Evolutionary conservation across 1,284 basidiomycete species (phyloP).

Genomic region (Tilletia walkeri): DNA sequence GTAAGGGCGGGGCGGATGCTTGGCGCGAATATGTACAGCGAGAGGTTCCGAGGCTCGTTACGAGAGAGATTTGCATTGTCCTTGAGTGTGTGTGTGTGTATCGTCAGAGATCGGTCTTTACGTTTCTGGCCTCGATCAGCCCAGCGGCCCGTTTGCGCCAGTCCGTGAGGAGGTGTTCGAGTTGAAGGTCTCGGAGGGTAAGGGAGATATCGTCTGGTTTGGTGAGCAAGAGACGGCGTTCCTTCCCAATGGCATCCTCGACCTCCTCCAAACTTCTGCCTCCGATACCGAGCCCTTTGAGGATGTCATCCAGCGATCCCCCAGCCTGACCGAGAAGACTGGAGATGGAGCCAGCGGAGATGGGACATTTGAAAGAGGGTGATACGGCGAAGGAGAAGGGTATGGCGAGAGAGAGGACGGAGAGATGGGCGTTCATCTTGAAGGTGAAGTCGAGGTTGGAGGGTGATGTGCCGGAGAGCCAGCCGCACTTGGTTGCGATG

Average conservation of each 20-base stretch:
- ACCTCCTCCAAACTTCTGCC: not conserved
- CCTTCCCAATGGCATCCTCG: not conserved
- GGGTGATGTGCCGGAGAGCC: conserved; percentile 55
- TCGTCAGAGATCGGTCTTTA: conserved; percentile 3
- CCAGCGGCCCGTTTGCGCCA: not conserved
- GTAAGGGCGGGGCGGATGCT: too few species aligned
- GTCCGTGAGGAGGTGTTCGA: not conserved
- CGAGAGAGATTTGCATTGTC: not conserved
- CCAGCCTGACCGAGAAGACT: not conserved
- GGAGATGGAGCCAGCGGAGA: not conserved
- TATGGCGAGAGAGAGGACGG: conserved; percentile 36
- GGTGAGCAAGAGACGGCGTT: not conserved
- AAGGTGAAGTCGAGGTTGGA: conserved; percentile 28
- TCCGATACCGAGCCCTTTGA: conserved; percentile 8
- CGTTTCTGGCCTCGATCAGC: too few species aligned
- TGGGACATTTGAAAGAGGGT: conserved; percentile 1
- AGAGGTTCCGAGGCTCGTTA: too few species aligned
- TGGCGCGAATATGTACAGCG: not conserved
- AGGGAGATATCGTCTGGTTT: not conserved
- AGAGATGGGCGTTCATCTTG: conserved; percentile 36
- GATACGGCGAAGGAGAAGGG: conserved; percentile 28
- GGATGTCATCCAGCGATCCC: not conserved
- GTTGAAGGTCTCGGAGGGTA: not conserved
- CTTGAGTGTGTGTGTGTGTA: not conserved
- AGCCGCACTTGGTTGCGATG: conserved; percentile 69